phyloP scores from a whole-genome alignment of 495 filamentous ascomycete genomes.

The Cetradonia linearis region DNA sequence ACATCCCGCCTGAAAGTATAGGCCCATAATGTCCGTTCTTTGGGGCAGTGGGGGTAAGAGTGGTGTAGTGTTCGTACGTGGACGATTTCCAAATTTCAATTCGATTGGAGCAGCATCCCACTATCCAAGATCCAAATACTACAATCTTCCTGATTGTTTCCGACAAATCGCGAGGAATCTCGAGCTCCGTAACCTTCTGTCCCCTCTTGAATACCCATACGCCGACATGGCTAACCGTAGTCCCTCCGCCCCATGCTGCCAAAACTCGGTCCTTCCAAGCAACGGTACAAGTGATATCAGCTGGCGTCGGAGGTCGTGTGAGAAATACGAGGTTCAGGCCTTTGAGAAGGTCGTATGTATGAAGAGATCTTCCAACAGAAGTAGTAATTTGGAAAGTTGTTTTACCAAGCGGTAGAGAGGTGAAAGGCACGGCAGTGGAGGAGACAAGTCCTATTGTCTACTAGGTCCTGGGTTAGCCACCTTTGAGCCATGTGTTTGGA shows the following conservation, averaged over 20 bases:
- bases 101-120: slow-evolving; percentile 62
- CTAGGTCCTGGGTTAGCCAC: slow-evolving; percentile 12
- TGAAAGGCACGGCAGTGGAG: slow-evolving; percentile 79
- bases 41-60: slow-evolving; percentile 44
- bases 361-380: slow-evolving; percentile 75
- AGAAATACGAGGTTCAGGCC: slow-evolving; percentile 88
- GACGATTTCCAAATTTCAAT: slow-evolving; percentile 82
- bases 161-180: slow-evolving; percentile 46
- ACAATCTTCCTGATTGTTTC: slow-evolving; percentile 68
- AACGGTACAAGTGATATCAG: slow-evolving; percentile 69
- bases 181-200: slow-evolving; percentile 69
- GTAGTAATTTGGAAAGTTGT: slow-evolving; percentile 96
- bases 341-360: slow-evolving; percentile 86
- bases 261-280: slow-evolving; percentile 83
- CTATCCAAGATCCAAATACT: slow-evolving; percentile 84
- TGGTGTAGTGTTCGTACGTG: slow-evolving; percentile 85
- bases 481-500: not conserved
- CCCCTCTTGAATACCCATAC: slow-evolving; percentile 94
- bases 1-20: slow-evolving; percentile 60
- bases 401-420: slow-evolving; percentile 77
- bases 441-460: slow-evolving; percentile 90
- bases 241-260: slow-evolving; percentile 67
- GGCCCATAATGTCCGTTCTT: slow-evolving; percentile 37
- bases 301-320: slow-evolving; percentile 78
- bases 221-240: slow-evolving; percentile 44